Percentiles rank a stretch among this genome's conserved stretches.
Conservation (phyloP, 2,329 filamentous ascomycete species). For the Fusarium vanettenii region DNA sequence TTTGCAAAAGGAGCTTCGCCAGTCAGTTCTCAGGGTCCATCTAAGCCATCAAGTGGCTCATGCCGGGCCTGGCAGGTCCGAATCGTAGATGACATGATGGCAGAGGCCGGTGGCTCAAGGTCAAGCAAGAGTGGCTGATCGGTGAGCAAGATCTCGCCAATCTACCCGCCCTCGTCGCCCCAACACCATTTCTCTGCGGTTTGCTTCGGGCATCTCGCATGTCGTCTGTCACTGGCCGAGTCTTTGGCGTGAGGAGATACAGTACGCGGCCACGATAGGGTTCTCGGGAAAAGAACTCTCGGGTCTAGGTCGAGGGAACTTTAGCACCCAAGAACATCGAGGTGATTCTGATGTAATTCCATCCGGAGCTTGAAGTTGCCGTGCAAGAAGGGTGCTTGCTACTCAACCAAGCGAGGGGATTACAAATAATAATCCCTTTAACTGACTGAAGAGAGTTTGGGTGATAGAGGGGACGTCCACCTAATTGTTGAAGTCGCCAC, state of each 20-base stretch:
- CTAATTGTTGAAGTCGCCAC: constrained; percentile 26
- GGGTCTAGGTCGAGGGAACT: neutral
- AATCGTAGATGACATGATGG: neutral
- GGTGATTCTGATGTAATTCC: constrained; percentile 23
- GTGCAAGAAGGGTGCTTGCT: neutral
- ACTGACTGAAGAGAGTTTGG: constrained; percentile 10
- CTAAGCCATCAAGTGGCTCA: neutral
- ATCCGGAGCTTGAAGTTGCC: constrained; percentile 1
- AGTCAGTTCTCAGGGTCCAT: neutral
- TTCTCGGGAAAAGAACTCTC: neutral
- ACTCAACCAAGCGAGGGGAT: neutral
- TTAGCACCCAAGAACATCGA: neutral
- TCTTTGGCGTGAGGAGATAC: neutral
- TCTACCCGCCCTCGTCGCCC: constrained; percentile 23
- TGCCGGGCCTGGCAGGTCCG: neutral
- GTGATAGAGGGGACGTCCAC: neutral
- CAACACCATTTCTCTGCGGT: constrained; percentile 3
- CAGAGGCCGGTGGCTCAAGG: neutral
- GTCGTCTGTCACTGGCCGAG: neutral
- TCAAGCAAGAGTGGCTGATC: neutral
- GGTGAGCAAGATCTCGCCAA: constrained; percentile 29
- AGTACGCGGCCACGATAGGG: neutral
- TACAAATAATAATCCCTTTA: constrained; percentile 26
- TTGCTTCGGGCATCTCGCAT: neutral
- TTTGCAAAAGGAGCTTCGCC: neutral